phyloP scores from a whole-genome alignment of 179 eudicot species.

The Silene noctiflora region DNA sequence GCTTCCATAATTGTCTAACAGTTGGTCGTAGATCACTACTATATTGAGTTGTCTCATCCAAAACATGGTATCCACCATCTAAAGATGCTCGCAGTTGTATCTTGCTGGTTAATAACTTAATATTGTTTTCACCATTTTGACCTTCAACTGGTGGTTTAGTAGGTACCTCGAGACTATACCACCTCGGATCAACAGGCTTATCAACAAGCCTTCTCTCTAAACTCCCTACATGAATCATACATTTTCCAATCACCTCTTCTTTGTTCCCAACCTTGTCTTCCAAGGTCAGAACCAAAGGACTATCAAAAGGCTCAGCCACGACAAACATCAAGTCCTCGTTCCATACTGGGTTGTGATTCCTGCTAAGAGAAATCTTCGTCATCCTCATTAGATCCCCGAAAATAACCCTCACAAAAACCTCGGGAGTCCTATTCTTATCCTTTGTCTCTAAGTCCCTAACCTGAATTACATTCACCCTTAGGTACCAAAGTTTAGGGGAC shows the following conservation, averaged over 20 bases:
- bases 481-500: constrained; percentile 63
- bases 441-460: constrained; percentile 52
- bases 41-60: constrained; percentile 27
- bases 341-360: constrained; percentile 43
- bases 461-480: constrained; percentile 57
- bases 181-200: constrained; percentile 27
- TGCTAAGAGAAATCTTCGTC: constrained; percentile 33
- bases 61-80: constrained; percentile 38
- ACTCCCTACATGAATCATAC: constrained; percentile 28
- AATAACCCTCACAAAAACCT: constrained; percentile 41
- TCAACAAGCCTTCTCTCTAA: constrained; percentile 26
- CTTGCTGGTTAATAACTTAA: constrained; percentile 17
- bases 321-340: constrained; percentile 67
- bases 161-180: constrained; percentile 26
- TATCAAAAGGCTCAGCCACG: constrained; percentile 58
- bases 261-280: constrained; percentile 41
- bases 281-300: constrained; percentile 39
- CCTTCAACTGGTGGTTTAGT: not conserved
- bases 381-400: constrained; percentile 32
- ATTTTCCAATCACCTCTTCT: constrained; percentile 37
- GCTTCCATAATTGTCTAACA: constrained; percentile 35
- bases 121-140: not conserved
- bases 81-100: constrained; percentile 29
- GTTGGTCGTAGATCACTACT: constrained; percentile 32
- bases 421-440: constrained; percentile 38